Conservation (phyloP, 805 yeast genomes). For the Hanseniaspora lachancei region DNA sequence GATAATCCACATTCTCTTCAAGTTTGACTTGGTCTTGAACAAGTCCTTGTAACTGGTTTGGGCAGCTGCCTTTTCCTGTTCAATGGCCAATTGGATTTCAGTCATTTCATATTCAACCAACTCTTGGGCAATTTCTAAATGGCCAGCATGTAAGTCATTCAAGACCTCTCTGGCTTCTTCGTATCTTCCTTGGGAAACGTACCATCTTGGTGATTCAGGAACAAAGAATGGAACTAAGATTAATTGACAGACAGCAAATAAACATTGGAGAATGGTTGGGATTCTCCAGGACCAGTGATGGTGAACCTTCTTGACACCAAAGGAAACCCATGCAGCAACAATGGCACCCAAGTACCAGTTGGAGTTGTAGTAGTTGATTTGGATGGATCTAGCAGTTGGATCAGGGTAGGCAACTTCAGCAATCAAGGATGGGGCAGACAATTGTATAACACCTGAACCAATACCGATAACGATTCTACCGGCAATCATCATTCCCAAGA, state of each 20-base stretch:
- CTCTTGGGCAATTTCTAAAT: constrained; percentile 26
- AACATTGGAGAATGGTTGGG: constrained; percentile 41
- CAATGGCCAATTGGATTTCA: constrained; percentile 31
- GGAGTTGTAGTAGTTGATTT: constrained; percentile 37
- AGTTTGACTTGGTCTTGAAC: constrained; percentile 28
- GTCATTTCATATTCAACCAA: constrained; percentile 30
- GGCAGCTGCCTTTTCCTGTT: constrained; percentile 29
- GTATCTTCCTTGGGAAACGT: constrained; percentile 30
- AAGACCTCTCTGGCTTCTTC: constrained; percentile 35
- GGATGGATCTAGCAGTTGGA: constrained; percentile 28
- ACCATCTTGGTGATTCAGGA: constrained; percentile 41
- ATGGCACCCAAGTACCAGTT: constrained; percentile 45
- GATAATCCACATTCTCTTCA: constrained; percentile 32
- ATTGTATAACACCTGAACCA: constrained; percentile 33
- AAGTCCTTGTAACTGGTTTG: constrained; percentile 30
- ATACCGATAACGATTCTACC: constrained; percentile 38
- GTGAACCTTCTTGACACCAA: constrained; percentile 30
- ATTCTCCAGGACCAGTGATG: constrained; percentile 39
- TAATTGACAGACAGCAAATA: constrained; percentile 34
- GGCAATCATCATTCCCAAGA: constrained; percentile 29
- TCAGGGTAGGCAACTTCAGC: constrained; percentile 39
- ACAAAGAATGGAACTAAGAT: constrained; percentile 29
- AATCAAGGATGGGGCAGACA: constrained; percentile 37
- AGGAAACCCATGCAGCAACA: constrained; percentile 40
- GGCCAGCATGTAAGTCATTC: constrained; percentile 31